Evolutionary conservation across 2,329 filamentous ascomycete genomes (phyloP).

Genomic region (Neonectria magnoliae): DNA sequence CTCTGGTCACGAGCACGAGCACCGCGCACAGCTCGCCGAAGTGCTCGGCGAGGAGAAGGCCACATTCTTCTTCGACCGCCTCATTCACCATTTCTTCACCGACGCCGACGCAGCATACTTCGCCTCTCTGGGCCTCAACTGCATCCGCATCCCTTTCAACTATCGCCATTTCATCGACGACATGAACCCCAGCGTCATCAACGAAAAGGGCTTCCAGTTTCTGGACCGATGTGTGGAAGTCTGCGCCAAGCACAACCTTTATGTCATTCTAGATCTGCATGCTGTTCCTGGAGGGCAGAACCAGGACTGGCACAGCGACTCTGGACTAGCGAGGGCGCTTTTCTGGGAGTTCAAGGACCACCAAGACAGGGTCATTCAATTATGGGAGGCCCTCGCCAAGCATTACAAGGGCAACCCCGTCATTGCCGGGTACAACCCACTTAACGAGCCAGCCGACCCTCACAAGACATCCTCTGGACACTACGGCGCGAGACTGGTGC

Average conservation of each 20-base stretch:
- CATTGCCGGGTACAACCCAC: constrained; percentile 53
- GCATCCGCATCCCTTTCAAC: constrained; percentile 69
- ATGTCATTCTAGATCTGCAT: constrained; percentile 57
- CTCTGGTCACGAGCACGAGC: constrained; percentile 65
- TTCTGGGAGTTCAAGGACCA: constrained; percentile 60
- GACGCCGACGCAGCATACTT: constrained; percentile 68
- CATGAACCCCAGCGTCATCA: constrained; percentile 59
- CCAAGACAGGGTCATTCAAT: constrained; percentile 55
- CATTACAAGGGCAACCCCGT: constrained; percentile 55
- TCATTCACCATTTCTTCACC: constrained; percentile 67
- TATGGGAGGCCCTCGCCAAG: constrained; percentile 55
- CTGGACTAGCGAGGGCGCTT: constrained; percentile 49
- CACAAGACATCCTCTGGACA: constrained; percentile 37
- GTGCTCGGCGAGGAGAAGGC: constrained; percentile 66
- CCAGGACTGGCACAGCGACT: constrained; percentile 59
- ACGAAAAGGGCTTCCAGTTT: constrained; percentile 58
- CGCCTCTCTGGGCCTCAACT: constrained; percentile 65
- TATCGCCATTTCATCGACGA: constrained; percentile 67
- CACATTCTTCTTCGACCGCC: constrained; percentile 68
- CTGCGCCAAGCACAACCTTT: constrained; percentile 54
- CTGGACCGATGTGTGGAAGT: constrained; percentile 60
- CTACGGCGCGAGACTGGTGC: constrained; percentile 45
- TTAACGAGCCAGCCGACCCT: constrained; percentile 47
- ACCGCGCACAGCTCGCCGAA: constrained; percentile 62
- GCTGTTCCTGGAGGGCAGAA: constrained; percentile 58